Evolutionary conservation across 1,284 basidiomycete genomes (phyloP).

Genomic region (Anthracocystis setariae): DNA sequence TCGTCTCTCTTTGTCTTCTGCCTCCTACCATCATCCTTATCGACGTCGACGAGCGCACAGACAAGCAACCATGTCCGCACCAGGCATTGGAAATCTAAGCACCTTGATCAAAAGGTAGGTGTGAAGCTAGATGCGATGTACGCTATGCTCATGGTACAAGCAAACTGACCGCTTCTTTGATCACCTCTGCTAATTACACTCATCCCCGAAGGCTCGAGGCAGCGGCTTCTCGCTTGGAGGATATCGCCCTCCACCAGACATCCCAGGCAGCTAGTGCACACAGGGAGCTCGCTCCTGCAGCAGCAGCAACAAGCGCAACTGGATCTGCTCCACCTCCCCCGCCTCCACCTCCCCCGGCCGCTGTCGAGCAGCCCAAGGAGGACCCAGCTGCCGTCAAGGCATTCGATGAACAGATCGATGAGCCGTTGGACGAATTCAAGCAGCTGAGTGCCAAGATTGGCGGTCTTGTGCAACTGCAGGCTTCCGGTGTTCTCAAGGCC

Average conservation of each 20-base stretch:
- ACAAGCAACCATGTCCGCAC: constrained; percentile 41
- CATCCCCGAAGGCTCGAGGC: constrained; percentile 73
- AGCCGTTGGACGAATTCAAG: constrained; percentile 79
- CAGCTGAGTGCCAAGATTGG: constrained; percentile 80
- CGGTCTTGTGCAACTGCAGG: constrained; percentile 75
- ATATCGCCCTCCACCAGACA: constrained; percentile 75
- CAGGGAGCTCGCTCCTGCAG: constrained; percentile 24
- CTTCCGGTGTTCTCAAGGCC: constrained; percentile 76
- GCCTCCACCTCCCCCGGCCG: constrained; percentile 30
- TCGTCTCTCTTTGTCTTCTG: neutral
- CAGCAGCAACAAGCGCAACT: constrained; percentile 25
- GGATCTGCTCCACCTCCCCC: constrained; percentile 26
- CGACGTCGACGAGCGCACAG: neutral
- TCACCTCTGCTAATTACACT: neutral
- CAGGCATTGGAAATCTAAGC: constrained; percentile 62
- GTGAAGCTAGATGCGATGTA: neutral
- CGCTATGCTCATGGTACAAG: neutral
- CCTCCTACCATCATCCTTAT: constrained; percentile 10
- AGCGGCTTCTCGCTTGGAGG: constrained; percentile 92
- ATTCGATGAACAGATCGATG: constrained; percentile 79
- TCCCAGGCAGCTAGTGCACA: constrained; percentile 3
- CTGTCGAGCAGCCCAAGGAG: constrained; percentile 54
- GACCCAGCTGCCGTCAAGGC: constrained; percentile 76
- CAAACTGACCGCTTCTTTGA: neutral
- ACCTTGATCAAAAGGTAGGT: constrained; percentile 65